Percentiles rank a stretch among this genome's conserved stretches.
Evolutionary conservation across 345 rosid species (phyloP).

Genomic region (Populus alba): DNA sequence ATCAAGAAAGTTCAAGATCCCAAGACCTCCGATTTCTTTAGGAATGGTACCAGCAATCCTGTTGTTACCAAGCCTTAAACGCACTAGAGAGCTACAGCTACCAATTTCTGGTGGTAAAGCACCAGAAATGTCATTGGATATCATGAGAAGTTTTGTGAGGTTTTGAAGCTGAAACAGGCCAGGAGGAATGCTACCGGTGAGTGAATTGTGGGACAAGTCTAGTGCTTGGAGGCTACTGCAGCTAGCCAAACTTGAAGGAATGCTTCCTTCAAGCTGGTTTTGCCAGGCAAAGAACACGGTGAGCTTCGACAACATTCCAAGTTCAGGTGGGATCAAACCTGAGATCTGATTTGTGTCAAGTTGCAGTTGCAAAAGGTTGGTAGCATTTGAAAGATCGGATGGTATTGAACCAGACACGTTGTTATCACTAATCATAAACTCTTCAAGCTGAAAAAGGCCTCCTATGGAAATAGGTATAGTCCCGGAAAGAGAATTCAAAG

Average conservation of each 20-base stretch:
- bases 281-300: conserved; percentile 81
- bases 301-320: conserved; percentile 61
- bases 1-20: conserved; percentile 69
- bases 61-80: conserved; percentile 76
- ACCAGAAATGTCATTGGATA: conserved; percentile 73
- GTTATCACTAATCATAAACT: conserved; percentile 86
- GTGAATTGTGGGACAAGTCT: conserved; percentile 76
- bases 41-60: conserved; percentile 67
- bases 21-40: conserved; percentile 59
- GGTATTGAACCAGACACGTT: conserved; percentile 87
- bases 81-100: conserved; percentile 61
- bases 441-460: conserved; percentile 55
- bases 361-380: conserved; percentile 69
- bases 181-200: conserved; percentile 74
- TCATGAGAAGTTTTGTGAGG: conserved; percentile 73
- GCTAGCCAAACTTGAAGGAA: conserved; percentile 63
- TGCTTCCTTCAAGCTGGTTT: conserved; percentile 91
- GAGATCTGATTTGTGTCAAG: conserved; percentile 81
- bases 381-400: conserved; percentile 53
- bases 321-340: conserved; percentile 76
- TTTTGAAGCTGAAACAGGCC: conserved; percentile 71
- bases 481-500: conserved; percentile 81
- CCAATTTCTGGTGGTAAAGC: conserved; percentile 68
- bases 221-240: conserved; percentile 65
- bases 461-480: conserved; percentile 65